Percentiles rank a stretch among this genome's conserved stretches.
These are phyloP conservation scores for Erodium moschatum DNA, from an alignment of 441 rosid genomes.

Conservation along the genomic window DNA sequence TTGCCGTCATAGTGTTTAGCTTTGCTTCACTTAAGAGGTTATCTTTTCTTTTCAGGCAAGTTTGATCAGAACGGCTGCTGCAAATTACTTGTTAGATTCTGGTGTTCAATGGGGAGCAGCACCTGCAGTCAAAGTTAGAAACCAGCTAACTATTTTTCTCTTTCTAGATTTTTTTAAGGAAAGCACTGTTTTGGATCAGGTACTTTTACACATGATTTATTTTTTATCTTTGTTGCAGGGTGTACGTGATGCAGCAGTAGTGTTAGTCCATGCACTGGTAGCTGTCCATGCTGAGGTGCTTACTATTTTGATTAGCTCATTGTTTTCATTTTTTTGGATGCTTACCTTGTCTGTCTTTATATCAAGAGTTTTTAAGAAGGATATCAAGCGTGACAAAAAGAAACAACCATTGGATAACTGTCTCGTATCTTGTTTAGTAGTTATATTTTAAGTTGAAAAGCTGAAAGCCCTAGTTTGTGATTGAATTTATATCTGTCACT, in stretches of 20 bases:
- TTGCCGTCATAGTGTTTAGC: conserved; percentile 6
- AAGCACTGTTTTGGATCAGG: conserved; percentile 7
- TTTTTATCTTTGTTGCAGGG: conserved; percentile 39
- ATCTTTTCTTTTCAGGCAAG: conserved; percentile 48
- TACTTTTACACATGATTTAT: conserved; percentile 13
- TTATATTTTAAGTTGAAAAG: not conserved
- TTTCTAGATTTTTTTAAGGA: not conserved
- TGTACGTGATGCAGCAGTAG: conserved; percentile 89
- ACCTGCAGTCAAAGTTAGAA: conserved; percentile 73
- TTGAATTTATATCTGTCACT: not conserved
- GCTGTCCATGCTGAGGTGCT: conserved; percentile 92
- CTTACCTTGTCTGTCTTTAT: not conserved
- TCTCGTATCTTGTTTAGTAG: not conserved
- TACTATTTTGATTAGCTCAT: not conserved
- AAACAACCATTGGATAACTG: not conserved
- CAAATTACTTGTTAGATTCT: conserved; percentile 66
- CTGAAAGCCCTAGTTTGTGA: not conserved
- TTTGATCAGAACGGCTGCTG: conserved; percentile 76
- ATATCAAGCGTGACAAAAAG: not conserved
- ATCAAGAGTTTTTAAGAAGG: not conserved
- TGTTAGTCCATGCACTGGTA: conserved; percentile 78
- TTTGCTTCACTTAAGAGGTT: conserved; percentile 14
- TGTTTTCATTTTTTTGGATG: not conserved
- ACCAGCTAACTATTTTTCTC: not conserved
- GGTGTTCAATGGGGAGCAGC: conserved; percentile 95